Evolutionary conservation across 768 basidiomycete species (phyloP).

Genomic region (Dacryopinax primogenitus): DNA sequence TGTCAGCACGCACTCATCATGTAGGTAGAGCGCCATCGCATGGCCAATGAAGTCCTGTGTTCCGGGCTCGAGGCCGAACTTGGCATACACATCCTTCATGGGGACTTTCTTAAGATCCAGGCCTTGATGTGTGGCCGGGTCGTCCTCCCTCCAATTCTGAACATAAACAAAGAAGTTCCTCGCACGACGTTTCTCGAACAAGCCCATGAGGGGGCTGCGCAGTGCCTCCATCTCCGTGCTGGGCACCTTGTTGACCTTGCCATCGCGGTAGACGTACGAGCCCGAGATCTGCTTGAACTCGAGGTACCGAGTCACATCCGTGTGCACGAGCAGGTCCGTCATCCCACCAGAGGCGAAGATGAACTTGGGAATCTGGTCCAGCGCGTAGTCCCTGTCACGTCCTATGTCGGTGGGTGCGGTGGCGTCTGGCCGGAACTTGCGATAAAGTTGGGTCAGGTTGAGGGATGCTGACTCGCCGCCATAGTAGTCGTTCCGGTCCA

Average conservation of each 20-base stretch:
- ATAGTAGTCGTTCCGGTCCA: slow-evolving; percentile 98
- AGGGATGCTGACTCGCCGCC: slow-evolving; percentile 94
- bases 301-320: slow-evolving; percentile 94
- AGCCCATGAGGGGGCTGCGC: slow-evolving; percentile 89
- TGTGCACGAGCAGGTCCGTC: slow-evolving; percentile 95
- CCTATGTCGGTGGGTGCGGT: slow-evolving; percentile 72
- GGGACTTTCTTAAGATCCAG: slow-evolving; percentile 77
- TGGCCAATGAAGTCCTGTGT: slow-evolving; percentile 99
- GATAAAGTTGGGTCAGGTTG: slow-evolving; percentile 96
- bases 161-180: slow-evolving; percentile 98
- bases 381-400: slow-evolving; percentile 93
- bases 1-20: slow-evolving; percentile 70
- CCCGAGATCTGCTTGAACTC: slow-evolving; percentile 99
- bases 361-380: slow-evolving; percentile 98
- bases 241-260: slow-evolving; percentile 93
- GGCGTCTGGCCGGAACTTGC: slow-evolving; percentile 78
- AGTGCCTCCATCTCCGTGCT: slow-evolving; percentile 96
- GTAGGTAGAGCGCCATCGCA: slow-evolving; percentile 95
- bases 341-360: slow-evolving; percentile 97
- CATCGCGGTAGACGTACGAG: slow-evolving; percentile 93
- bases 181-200: slow-evolving; percentile 94
- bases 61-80: slow-evolving; percentile 91
- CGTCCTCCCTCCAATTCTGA: slow-evolving; percentile 88
- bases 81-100: slow-evolving; percentile 92
- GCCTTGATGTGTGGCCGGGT: slow-evolving; percentile 93